Conservation (phyloP, 2,329 filamentous ascomycete genomes). For the Aciculosporium take region DNA sequence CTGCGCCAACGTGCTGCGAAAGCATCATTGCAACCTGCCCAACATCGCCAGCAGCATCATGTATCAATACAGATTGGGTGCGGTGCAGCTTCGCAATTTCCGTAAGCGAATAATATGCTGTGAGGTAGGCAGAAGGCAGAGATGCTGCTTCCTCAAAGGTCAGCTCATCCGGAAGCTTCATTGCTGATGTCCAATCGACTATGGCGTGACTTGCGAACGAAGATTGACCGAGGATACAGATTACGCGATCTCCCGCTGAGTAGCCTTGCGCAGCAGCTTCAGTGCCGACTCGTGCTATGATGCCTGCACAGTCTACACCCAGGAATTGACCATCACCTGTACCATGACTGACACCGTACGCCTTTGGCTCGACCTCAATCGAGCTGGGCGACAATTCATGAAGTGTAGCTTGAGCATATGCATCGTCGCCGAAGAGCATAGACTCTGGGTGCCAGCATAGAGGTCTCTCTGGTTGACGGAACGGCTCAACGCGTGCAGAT, state of each 20-base stretch:
- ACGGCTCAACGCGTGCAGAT: background rate
- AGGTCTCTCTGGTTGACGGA: background rate
- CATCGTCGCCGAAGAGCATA: background rate
- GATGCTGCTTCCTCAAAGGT: slow-evolving; percentile 24
- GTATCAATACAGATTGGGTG: slow-evolving; percentile 26
- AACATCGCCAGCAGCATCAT: slow-evolving; percentile 23
- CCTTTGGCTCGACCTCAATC: background rate
- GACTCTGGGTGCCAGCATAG: background rate
- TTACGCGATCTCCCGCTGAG: background rate
- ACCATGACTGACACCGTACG: background rate
- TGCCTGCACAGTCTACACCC: background rate
- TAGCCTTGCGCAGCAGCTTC: background rate
- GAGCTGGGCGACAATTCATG: background rate
- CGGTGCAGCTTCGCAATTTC: slow-evolving; percentile 22
- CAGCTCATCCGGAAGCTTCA: slow-evolving; percentile 23
- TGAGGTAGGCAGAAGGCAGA: slow-evolving; percentile 25
- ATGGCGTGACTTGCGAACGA: background rate
- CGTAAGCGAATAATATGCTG: slow-evolving; percentile 26
- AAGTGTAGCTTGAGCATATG: background rate
- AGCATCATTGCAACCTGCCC: slow-evolving; percentile 26
- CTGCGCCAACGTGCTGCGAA: slow-evolving; percentile 23
- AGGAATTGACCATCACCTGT: background rate
- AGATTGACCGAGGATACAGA: background rate
- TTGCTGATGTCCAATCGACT: slow-evolving; percentile 19
- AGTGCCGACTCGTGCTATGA: background rate